Conservation (phyloP, 805 yeast genomes). For the Candida saitoana region DNA sequence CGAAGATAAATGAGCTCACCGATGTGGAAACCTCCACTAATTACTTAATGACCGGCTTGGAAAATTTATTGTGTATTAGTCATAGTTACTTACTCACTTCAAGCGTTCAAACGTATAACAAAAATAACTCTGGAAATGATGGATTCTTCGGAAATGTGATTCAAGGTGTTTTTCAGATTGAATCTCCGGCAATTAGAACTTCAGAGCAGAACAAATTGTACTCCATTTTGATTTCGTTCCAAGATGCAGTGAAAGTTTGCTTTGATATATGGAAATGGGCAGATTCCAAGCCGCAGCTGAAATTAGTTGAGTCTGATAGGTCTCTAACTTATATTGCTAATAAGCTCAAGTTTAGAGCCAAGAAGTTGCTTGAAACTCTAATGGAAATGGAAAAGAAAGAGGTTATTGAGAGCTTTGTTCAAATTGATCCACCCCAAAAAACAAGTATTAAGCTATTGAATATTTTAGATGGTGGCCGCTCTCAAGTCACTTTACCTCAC, state of each 20-base stretch:
- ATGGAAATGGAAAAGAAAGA: constrained; percentile 69
- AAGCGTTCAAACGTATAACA: constrained; percentile 13
- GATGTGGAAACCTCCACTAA: constrained; percentile 42
- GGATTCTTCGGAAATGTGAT: constrained; percentile 60
- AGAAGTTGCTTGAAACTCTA: constrained; percentile 59
- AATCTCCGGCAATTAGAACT: constrained; percentile 51
- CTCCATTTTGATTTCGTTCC: constrained; percentile 60
- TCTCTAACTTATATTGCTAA: constrained; percentile 42
- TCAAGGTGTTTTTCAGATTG: constrained; percentile 75
- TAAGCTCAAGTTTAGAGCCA: constrained; percentile 65
- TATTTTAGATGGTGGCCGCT: constrained; percentile 78
- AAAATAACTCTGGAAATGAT: constrained; percentile 18
- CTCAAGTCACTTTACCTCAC: constrained; percentile 68
- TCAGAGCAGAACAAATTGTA: constrained; percentile 52
- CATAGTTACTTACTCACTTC: constrained; percentile 51
- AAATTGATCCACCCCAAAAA: constrained; percentile 18
- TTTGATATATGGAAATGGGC: constrained; percentile 70
- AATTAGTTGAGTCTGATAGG: constrained; percentile 11
- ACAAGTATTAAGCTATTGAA: constrained; percentile 56
- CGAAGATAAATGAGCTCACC: constrained; percentile 11
- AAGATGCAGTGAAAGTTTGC: constrained; percentile 51
- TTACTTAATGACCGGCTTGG: constrained; percentile 57
- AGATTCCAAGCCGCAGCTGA: constrained; percentile 35
- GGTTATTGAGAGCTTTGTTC: constrained; percentile 62
- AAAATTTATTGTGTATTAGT: constrained; percentile 56